Evolutionary conservation across 306 rosid genomes (phyloP), one percentile per base, ranked within the genome.

Genomic region (Begonia masoniana): DNA sequence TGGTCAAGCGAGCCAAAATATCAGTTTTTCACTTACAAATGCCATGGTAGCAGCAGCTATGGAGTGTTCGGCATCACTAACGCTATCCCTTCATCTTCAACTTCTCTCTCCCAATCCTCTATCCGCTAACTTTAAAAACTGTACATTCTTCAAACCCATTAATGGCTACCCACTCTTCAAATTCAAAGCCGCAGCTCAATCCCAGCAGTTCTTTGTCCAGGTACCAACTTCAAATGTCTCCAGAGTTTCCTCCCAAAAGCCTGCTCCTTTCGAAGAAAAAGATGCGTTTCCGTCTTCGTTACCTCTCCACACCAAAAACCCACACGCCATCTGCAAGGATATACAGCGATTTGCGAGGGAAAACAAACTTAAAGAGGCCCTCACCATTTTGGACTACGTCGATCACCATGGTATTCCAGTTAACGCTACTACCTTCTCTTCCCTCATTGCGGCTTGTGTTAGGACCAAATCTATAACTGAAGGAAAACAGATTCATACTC

Each of bases 241-340:
- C 54, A 58, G 47, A 47, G 45, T 52, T 46, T 62, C 62, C 4
- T 14, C 48, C 41, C 50, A 2, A 61, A 64, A 41, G 13, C 46
- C 50, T 50, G 52, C 66, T 47, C 54, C 36, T 7, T 77, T 82
- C 52, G 17, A 67, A 1, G 75, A 74, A 43, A 56, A 72, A 58
- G 81, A 87, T 61, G 82, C 81, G 1, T 87, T 80, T 43, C 94
- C 96, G 1, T 72, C 58, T 11, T 83, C 94, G 11, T 50, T 80
- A 53, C 89, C 96, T 7, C 86, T 87, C 46, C 89, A 87, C 65
- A 71, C 17, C 58, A 80, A 66, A 62, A 83, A 87, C 73, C 94
- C 89, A 47, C 69, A 13, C 58, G 66, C 78, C 69, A 68, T 87
- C 15, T 81, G 62, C 80, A 66, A 66, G 13, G 85, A 81, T 67